Conservation (phyloP, 306 rosid genomes). For the Sicyos baderoa region DNA sequence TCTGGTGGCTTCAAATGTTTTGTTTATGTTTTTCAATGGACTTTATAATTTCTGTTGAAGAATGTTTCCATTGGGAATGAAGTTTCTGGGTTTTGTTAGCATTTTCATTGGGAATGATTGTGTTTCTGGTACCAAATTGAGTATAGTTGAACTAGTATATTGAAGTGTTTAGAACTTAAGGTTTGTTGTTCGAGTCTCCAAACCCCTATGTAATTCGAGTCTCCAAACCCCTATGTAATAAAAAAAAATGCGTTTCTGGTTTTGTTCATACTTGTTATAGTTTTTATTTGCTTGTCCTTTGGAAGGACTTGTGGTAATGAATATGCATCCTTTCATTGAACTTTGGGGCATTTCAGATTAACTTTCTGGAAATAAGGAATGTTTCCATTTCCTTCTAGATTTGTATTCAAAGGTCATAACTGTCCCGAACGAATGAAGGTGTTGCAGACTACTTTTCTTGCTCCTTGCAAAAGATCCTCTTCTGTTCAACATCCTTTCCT, state of each 20-base stretch:
- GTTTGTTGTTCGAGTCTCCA: too few relatives aligned
- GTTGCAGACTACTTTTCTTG: neutral
- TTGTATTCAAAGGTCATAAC: neutral
- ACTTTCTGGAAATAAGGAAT: neutral
- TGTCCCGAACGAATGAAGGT: neutral
- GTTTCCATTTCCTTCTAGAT: neutral
- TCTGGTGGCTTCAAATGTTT: slow-evolving; percentile 5
- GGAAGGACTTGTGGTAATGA: neutral
- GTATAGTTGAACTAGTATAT: too few relatives aligned
- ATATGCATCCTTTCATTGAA: neutral
- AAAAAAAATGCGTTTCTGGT: too few relatives aligned
- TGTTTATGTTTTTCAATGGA: neutral
- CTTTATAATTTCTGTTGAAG: neutral
- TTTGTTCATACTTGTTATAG: neutral
- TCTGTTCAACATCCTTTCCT: neutral
- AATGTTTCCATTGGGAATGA: neutral
- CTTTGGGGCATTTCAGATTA: neutral
- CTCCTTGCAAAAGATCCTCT: neutral
- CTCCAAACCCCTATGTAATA: too few relatives aligned
- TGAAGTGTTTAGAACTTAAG: too few relatives aligned
- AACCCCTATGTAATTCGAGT: too few relatives aligned
- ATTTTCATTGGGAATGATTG: too few relatives aligned
- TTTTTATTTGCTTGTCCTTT: neutral
- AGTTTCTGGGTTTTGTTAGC: neutral
- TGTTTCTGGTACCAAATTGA: too few relatives aligned